These are phyloP conservation scores for Starmerella tilneyi DNA, from an alignment of 805 yeast genomes.

Conservation along the genomic window DNA sequence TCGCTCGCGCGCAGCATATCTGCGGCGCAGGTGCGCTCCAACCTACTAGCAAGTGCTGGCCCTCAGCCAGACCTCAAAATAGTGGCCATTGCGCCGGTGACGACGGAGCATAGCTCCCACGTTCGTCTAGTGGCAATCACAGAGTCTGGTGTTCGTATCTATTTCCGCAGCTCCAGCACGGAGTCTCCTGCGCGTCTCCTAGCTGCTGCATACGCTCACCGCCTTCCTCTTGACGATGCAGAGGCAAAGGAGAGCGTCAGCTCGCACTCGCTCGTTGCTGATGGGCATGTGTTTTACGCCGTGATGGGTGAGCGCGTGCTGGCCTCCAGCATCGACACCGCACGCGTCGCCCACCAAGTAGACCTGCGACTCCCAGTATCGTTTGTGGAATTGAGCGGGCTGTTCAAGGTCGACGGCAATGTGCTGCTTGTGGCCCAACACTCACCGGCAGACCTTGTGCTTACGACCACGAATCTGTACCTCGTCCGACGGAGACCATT, in stretches of 20 bases:
- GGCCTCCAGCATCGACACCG: slow-evolving; percentile 68
- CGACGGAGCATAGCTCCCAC: slow-evolving; percentile 3
- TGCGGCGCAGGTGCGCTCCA: slow-evolving; percentile 8
- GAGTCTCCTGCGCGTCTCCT: slow-evolving; percentile 1
- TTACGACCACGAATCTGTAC: slow-evolving; percentile 70
- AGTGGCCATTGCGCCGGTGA: slow-evolving; percentile 20
- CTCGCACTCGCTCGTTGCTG: slow-evolving; percentile 3
- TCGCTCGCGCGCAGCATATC: slow-evolving; percentile 5
- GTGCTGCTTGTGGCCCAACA: slow-evolving; percentile 58
- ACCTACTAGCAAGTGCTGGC: not conserved
- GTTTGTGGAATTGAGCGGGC: slow-evolving; percentile 33
- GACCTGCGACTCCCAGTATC: slow-evolving; percentile 34
- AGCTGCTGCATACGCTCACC: slow-evolving; percentile 13
- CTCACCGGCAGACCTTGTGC: slow-evolving; percentile 64
- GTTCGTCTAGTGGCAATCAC: slow-evolving; percentile 23
- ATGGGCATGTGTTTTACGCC: slow-evolving; percentile 7
- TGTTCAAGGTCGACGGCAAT: slow-evolving; percentile 51
- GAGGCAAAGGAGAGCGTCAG: not conserved
- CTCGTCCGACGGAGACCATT: slow-evolving; percentile 72
- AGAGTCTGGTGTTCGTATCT: slow-evolving; percentile 22
- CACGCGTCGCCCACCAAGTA: slow-evolving; percentile 58
- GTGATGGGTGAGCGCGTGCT: slow-evolving; percentile 6
- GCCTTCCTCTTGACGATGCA: slow-evolving; percentile 5
- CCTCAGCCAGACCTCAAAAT: not conserved
- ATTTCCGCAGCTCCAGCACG: slow-evolving; percentile 15